Percentiles rank a stretch among this genome's conserved stretches.
These are phyloP conservation scores for Botrytis fabae DNA, from an alignment of 2,329 filamentous ascomycete species.

Conservation along the genomic window DNA sequence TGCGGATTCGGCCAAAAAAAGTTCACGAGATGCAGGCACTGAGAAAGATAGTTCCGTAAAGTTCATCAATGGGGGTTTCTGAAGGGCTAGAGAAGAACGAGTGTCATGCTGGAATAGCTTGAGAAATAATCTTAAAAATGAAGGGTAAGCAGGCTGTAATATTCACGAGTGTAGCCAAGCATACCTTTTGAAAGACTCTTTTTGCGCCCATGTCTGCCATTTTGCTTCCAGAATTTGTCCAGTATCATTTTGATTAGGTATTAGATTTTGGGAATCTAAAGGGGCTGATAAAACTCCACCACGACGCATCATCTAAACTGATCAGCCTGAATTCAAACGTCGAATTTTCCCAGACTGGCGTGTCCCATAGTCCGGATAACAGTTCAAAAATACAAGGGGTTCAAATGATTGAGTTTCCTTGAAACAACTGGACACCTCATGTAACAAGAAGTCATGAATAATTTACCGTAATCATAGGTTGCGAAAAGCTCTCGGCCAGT, in stretches of 20 bases:
- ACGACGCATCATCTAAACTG: not conserved
- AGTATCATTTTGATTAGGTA: not conserved
- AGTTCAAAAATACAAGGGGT: not conserved
- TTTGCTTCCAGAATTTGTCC: not conserved
- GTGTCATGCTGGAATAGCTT: not conserved
- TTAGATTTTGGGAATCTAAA: not conserved
- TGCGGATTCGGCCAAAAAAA: not conserved
- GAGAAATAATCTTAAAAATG: not conserved
- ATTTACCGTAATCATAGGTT: not conserved
- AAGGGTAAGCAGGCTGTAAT: not conserved
- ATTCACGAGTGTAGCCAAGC: not conserved
- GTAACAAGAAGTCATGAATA: not conserved
- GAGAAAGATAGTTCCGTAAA: not conserved
- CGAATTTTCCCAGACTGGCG: not conserved
- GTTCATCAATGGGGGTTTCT: not conserved
- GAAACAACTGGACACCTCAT: not conserved
- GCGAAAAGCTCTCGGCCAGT: not conserved
- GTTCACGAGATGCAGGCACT: not conserved
- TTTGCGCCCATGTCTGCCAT: constrained; percentile 8
- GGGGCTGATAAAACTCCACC: not conserved
- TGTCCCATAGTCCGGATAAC: not conserved
- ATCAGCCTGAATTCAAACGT: not conserved
- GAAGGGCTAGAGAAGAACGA: not conserved
- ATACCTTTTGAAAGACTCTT: constrained; percentile 6
- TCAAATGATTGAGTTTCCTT: not conserved